Base-by-base conservation (phyloP, 148 eudicot species). In the Heliosperma pusillum region DNA sequence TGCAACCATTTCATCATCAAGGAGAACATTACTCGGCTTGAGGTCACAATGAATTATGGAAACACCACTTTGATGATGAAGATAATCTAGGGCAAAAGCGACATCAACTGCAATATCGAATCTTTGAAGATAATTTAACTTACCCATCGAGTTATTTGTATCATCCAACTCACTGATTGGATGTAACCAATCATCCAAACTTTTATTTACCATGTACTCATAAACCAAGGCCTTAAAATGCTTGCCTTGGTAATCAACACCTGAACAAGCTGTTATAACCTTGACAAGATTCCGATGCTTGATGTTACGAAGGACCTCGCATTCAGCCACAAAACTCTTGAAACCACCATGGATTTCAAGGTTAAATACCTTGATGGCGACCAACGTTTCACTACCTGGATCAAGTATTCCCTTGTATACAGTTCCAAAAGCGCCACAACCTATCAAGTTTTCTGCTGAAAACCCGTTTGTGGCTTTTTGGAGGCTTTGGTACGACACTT, bases 1-100 rank as follows among this genome's bases (percentile, higher is more conserved):
- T 12, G 83, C 89, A 10, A 45, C 70, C 85, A 86, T 62, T 15
- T 84, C 75, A 26, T 55, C 68, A 50, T 83, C 82, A 4, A 86
- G 80, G 50, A 86, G 82, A 17, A 83, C 69, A 63, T 82, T 86
- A 29, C 78, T 75, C 13, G 85, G 85, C 81, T 82, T 85, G 12
- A 85, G 76, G 62, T 85, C 88, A 69, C 88, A 83, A 26, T 85
- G 88, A 63, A 70, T 66, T 13, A 82, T 53, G 2, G 71, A 20
- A 11, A 30, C 57, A 21, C 42, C 77, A 74, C 74, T 75, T 0
- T 67, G 60, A 24, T 52, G 52, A 52, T 83, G 88, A 15, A 83
- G 82, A 79, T 85, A 85, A 7, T 83, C 79, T 16, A 86, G 53
- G 15, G 85, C 82, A 47, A 36, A 69, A 16, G 85, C 87, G 25